phyloP scores from a whole-genome alignment of 805 yeast species.

The Starmera amethionina region DNA sequence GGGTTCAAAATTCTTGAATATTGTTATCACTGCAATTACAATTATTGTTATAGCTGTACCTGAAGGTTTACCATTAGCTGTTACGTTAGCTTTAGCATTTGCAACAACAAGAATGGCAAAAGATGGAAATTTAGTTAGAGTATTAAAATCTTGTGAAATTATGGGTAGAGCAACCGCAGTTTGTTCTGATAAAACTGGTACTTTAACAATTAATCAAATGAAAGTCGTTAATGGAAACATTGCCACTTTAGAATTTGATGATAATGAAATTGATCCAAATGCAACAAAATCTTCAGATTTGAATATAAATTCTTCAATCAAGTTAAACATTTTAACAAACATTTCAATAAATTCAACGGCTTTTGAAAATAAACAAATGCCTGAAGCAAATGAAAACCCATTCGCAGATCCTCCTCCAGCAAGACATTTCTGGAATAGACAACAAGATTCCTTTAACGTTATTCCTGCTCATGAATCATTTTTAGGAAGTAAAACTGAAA shows the following conservation, averaged over 20 bases:
- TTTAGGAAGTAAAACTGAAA: conserved; percentile 91
- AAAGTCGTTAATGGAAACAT: conserved; percentile 71
- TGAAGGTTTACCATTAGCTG: conserved; percentile 96
- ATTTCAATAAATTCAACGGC: conserved; percentile 81
- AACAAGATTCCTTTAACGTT: conserved; percentile 5
- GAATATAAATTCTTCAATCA: conserved; percentile 3
- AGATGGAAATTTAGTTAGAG: conserved; percentile 93
- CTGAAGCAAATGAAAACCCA: conserved; percentile 18
- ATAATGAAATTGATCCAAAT: conserved; percentile 19
- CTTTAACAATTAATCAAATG: conserved; percentile 91
- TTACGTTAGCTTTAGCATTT: conserved; percentile 91
- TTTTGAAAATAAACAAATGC: conserved; percentile 50
- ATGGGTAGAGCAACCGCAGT: conserved; percentile 98
- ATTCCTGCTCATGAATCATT: conserved; percentile 39
- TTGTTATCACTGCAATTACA: conserved; percentile 85
- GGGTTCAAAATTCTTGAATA: conserved; percentile 76
- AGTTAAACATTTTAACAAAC: conserved; percentile 35
- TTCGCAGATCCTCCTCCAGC: conserved; percentile 11
- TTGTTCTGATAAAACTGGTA: conserved; percentile 97
- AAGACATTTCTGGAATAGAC: conserved; percentile 10
- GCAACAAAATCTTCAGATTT: conserved; percentile 10
- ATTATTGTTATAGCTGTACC: conserved; percentile 98
- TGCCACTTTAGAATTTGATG: conserved; percentile 50
- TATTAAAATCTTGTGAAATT: conserved; percentile 88
- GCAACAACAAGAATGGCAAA: conserved; percentile 98